Percentiles rank a stretch among this genome's conserved stretches.
Evolutionary conservation across 768 basidiomycete species (phyloP).

Genomic region (Galerina sulciceps): DNA sequence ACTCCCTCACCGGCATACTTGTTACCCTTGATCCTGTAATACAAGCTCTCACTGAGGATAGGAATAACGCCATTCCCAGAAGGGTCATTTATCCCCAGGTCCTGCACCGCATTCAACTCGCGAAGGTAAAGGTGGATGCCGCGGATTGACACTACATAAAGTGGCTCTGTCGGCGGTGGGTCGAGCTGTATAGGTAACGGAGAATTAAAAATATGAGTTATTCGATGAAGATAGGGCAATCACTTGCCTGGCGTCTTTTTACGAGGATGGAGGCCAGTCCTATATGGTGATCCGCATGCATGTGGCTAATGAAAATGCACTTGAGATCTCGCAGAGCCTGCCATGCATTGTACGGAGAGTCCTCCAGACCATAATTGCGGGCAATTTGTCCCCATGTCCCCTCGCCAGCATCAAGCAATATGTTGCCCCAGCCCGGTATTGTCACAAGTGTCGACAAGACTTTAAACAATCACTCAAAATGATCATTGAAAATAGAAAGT

Average conservation of each 20-base stretch:
- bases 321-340: conserved; percentile 69
- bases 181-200: conserved; percentile 52
- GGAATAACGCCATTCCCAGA: conserved; percentile 56
- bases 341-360: conserved; percentile 46
- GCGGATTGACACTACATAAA: conserved; percentile 72
- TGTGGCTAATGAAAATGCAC: conserved; percentile 87
- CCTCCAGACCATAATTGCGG: conserved; percentile 69
- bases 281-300: conserved; percentile 92
- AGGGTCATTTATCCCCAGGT: conserved; percentile 60
- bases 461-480: conserved; percentile 28
- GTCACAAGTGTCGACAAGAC: conserved; percentile 79
- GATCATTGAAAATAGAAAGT: background rate
- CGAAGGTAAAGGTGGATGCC: conserved; percentile 66
- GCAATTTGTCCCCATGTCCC: conserved; percentile 90
- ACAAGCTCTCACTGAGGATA: conserved; percentile 59
- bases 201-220: background rate
- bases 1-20: conserved; percentile 40
- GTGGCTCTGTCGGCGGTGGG: conserved; percentile 60
- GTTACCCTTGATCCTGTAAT: conserved; percentile 41
- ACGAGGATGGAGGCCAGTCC: conserved; percentile 78
- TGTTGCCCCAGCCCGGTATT: conserved; percentile 71
- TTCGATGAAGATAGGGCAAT: background rate
- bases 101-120: conserved; percentile 74
- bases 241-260: conserved; percentile 65
- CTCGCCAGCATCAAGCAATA: conserved; percentile 91